Evolutionary conservation across 495 filamentous ascomycete genomes (phyloP).

Genomic region (Apiosordaria backusii): DNA sequence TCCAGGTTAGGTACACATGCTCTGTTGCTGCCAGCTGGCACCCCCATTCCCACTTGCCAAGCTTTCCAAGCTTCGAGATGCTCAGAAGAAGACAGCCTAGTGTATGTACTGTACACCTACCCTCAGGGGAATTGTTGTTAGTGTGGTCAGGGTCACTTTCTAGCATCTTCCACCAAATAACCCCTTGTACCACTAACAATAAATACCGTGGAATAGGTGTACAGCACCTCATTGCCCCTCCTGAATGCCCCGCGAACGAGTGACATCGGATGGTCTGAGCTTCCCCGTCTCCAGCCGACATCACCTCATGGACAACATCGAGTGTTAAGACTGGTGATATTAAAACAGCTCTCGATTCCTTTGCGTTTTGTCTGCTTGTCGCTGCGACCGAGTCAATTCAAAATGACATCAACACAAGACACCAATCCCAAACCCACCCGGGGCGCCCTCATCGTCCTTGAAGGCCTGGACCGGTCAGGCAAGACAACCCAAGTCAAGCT

Average conservation of each 20-base stretch:
- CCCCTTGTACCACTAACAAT: too few species aligned
- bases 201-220: background rate
- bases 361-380: background rate
- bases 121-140: too few species aligned
- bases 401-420: background rate
- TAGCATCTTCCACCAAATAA: too few species aligned
- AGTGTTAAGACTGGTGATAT: too few species aligned
- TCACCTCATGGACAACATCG: background rate
- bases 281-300: background rate
- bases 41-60: background rate
- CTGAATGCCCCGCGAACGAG: too few species aligned
- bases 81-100: background rate
- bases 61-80: background rate
- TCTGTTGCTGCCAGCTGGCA: background rate
- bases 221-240: too few species aligned
- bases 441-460: conserved; percentile 81
- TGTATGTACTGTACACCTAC: too few species aligned
- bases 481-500: conserved; percentile 91
- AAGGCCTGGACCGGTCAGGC: conserved; percentile 90
- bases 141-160: too few species aligned
- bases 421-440: conserved; percentile 32
- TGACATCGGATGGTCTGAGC: background rate
- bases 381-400: background rate
- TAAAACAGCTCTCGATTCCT: too few species aligned
- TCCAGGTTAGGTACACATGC: background rate